Conservation (phyloP, 1,284 basidiomycete genomes). For the Boletus smithii region DNA sequence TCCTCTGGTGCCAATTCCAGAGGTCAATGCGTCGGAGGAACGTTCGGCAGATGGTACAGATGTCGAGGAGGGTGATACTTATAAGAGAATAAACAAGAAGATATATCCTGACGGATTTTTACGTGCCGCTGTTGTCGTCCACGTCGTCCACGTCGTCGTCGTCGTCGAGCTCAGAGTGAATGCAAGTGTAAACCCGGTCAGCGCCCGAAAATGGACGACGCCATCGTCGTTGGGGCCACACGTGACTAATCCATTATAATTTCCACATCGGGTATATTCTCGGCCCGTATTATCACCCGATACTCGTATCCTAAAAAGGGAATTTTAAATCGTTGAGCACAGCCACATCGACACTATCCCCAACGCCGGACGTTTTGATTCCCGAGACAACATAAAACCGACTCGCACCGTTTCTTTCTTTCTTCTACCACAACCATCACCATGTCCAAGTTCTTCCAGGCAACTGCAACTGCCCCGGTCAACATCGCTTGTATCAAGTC, state of each 20-base stretch:
- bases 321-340: constrained; percentile 16
- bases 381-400: constrained; percentile 16
- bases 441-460: constrained; percentile 71
- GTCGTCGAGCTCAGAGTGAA: constrained; percentile 11
- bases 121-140: constrained; percentile 5
- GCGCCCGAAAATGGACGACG: constrained; percentile 29
- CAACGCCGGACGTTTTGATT: constrained; percentile 9
- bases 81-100: constrained; percentile 21
- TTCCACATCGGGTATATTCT: constrained; percentile 14
- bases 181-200: constrained; percentile 20
- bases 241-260: constrained; percentile 22
- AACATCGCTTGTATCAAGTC: constrained; percentile 98
- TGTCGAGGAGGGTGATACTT: constrained; percentile 2
- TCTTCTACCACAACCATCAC: constrained; percentile 17
- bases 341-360: constrained; percentile 21
- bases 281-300: constrained; percentile 16
- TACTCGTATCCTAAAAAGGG: constrained; percentile 8
- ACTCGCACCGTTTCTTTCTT: constrained; percentile 1
- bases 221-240: constrained; percentile 13
- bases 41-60: constrained; percentile 16
- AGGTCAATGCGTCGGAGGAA: too few relatives aligned
- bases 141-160: constrained; percentile 15
- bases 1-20: too few relatives aligned
- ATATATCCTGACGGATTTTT: constrained; percentile 15
- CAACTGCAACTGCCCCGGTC: constrained; percentile 89